Evolutionary conservation across 2,329 filamentous ascomycete genomes (phyloP), one percentile per base, ranked within the genome.

Genomic region (Tolypocladium cylindrosporum): DNA sequence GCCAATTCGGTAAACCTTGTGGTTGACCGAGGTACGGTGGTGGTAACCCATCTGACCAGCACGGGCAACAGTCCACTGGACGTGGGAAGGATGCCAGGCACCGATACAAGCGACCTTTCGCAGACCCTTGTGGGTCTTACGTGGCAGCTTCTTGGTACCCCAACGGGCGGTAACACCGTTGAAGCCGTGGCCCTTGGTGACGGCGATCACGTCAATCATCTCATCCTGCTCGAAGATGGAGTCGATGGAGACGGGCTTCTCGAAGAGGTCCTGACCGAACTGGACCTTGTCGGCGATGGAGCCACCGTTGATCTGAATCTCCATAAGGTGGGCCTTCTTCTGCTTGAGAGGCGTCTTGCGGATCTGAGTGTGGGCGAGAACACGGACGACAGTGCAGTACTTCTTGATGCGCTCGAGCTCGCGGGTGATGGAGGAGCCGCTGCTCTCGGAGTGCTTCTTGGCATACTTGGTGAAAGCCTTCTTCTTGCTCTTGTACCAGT

Each of bases 401-500:
- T 97, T 97, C 91, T 97, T 96, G 82, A 99, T 97, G 80, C 94
- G 92, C 89, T 97, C 94, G 75, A 99, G 87, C 81, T 99, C 94
- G 76, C 90, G 90, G 79, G 89, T 91, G 83, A 97, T 89, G 74
- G 90, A 91, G 70, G 90, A 82, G 73, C 91, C 92, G 80, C 79
- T 89, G 83, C 81, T 88, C 84, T 97, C 93, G 66, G 93, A 91
- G 88, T 97, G 91, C 88, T 96, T 93, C 91, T 97, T 99, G 84
- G 94, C 91, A 83, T 99, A 99, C 86, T 96, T 97, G 86, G 94
- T 99, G 85, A 99, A 99, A 64, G 94, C 94, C 93, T 99, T 99
- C 91, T 97, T 97, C 92, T 99, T 99, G 86, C 87, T 91, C 89
- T 96, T 96, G 90, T 99, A 99, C 94, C 94, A 99, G 89, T 99